These are phyloP conservation scores for Geosmithia morbida DNA, from an alignment of 2,329 filamentous ascomycete genomes.

Conservation along the genomic window DNA sequence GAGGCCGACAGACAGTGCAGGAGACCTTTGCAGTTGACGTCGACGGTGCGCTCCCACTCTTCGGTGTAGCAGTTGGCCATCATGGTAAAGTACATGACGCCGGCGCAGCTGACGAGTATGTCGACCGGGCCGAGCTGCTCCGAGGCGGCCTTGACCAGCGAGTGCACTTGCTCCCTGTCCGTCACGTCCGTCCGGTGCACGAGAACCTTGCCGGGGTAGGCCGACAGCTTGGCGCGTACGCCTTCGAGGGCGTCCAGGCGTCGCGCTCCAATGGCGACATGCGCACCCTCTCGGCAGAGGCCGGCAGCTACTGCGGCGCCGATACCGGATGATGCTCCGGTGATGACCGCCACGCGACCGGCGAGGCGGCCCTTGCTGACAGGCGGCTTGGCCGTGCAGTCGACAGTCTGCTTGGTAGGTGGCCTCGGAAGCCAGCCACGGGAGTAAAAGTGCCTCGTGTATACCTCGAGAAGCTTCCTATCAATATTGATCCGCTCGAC, in stretches of 20 bases:
- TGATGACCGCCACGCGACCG: conserved; percentile 61
- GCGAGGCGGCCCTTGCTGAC: conserved; percentile 39
- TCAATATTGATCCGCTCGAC: conserved; percentile 57
- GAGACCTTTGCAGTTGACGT: conserved; percentile 77
- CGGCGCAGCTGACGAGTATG: conserved; percentile 66
- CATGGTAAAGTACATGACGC: conserved; percentile 83
- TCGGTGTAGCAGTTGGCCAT: conserved; percentile 63
- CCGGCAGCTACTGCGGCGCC: conserved; percentile 59
- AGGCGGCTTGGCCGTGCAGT: conserved; percentile 5
- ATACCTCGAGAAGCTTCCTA: conserved; percentile 56
- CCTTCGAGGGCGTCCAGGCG: conserved; percentile 53
- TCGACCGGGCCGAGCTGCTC: conserved; percentile 58
- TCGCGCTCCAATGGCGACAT: conserved; percentile 58
- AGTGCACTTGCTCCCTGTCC: conserved; percentile 47
- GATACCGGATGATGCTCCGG: conserved; percentile 67
- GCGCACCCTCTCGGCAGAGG: conserved; percentile 55
- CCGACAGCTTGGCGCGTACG: conserved; percentile 46
- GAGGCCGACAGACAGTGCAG: conserved; percentile 56
- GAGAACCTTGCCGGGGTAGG: conserved; percentile 47
- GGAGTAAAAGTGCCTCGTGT: conserved; percentile 67
- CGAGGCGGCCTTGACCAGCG: conserved; percentile 43
- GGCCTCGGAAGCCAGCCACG: conserved; percentile 59
- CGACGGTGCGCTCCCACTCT: conserved; percentile 70
- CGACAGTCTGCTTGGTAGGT: conserved; percentile 31
- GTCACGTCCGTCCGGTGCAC: conserved; percentile 62